Conservation (phyloP, 2,329 filamentous ascomycete genomes). For the Apiospora malaysiana region DNA sequence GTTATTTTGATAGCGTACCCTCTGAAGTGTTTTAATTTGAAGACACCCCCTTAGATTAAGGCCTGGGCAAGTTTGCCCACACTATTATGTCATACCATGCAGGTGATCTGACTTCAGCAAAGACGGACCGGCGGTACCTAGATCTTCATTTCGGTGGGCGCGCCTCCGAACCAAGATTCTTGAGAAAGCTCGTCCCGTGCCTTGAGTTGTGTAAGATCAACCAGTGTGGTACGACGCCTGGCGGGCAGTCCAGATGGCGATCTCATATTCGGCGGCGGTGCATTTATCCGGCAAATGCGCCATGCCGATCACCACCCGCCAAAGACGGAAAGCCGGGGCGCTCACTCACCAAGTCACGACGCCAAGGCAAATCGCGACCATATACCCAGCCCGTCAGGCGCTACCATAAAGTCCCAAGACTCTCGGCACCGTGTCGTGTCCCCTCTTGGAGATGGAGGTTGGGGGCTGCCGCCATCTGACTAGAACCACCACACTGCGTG, state of each 20-base stretch:
- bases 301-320: background rate
- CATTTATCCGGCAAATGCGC: constrained; percentile 11
- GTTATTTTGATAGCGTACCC: too few species aligned
- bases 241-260: background rate
- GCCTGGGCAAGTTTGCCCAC: too few species aligned
- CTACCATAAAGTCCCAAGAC: constrained; percentile 19
- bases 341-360: background rate
- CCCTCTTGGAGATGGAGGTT: background rate
- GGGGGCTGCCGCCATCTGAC: background rate
- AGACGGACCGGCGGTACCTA: background rate
- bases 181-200: constrained; percentile 9
- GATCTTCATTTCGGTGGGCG: constrained; percentile 1
- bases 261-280: background rate
- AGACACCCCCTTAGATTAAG: too few species aligned
- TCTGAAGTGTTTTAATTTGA: too few species aligned
- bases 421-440: background rate
- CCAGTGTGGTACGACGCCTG: background rate
- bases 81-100: too few species aligned
- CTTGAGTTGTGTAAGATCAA: background rate
- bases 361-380: background rate
- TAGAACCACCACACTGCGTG: background rate
- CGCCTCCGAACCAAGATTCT: constrained; percentile 18
- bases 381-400: constrained; percentile 8
- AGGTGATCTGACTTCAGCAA: background rate
- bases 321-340: background rate